Percentiles rank a stretch among this genome's conserved stretches.
Conservation (phyloP, 139 green algal species). For the Chlamydomonas urium region DNA sequence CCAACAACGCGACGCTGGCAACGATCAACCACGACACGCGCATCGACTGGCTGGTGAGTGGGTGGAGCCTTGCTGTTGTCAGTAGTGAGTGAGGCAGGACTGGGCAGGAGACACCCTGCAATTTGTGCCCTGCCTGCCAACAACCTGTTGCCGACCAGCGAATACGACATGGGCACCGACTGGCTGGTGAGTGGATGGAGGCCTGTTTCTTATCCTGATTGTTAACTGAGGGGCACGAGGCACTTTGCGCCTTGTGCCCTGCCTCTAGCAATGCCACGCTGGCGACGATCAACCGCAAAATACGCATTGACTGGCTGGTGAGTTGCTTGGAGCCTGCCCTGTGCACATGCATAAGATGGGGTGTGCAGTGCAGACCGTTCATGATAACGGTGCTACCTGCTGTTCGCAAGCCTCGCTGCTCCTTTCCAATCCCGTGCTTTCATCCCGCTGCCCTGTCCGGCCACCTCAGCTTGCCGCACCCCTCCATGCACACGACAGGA, state of each 20-base stretch:
- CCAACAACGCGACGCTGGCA: conserved; percentile 35
- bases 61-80: not conserved
- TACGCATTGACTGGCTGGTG: conserved; percentile 70
- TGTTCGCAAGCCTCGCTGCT: no score
- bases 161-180: conserved; percentile 63
- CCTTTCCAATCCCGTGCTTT: no score
- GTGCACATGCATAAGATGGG: no score
- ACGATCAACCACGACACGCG: conserved; percentile 64
- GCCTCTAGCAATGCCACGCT: conserved; percentile 26
- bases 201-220: not conserved
- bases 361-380: no score
- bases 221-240: no score
- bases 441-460: no score
- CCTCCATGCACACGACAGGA: no score
- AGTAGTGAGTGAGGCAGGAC: not conserved
- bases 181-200: conserved; percentile 56
- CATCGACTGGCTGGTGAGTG: conserved; percentile 71
- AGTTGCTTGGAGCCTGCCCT: not conserved
- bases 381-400: no score
- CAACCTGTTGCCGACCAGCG: conserved; percentile 51
- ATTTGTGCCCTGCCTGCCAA: no score
- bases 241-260: no score
- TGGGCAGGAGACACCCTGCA: no score
- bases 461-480: no score
- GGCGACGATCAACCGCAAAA: conserved; percentile 65